Base-by-base conservation (phyloP, 2,329 filamentous ascomycete genomes). In the Trichoderma sp. region DNA sequence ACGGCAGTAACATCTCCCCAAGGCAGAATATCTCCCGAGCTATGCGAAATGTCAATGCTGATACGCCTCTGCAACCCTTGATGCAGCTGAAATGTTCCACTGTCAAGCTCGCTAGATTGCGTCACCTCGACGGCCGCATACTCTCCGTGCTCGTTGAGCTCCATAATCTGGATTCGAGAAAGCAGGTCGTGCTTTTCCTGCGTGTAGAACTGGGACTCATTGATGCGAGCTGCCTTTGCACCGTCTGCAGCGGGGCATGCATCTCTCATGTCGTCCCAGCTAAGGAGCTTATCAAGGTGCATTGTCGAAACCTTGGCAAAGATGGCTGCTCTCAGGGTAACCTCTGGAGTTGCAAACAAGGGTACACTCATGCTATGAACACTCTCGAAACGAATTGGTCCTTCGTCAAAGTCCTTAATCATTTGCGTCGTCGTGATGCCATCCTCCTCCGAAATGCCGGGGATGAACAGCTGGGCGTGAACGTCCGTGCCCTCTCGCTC, bases 261-360 rank as follows among this genome's bases (percentile, higher is more conserved):
- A 81, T 99, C 95, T 72, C 95, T 91, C 91, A 99, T 98, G 77
- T 98, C 96, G 79, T 99, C 96, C 96, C 96, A 99, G 83, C 96
- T 99, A 14, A 98, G 88, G 65, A 99, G 87, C 83, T 97, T 98
- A 81, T 99, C 96, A 26, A 99, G 87, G 82, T 99, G 96, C 91
- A 98, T 98, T 0, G 91, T 85, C 1, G 94, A 96, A 43, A 97
- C 93, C 78, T 92, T 92, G 21, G 96, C 95, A 80, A 97, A 98
- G 73, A 99, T 92, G 63, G 94, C 94, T 9, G 97, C 92, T 70
- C 96, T 90, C 69, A 99, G 83, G 28, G 90, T 92, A 1, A 94
- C 90, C 61, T 92, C 91, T 26, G 88, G 89, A 1, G 94, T 89
- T 6, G 81, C 80, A 57, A 91, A 92, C 43, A 97, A 86, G 4